Evolutionary conservation across 352 stramenopile genomes (phyloP).

Genomic region (Phytophthora parvispora): DNA sequence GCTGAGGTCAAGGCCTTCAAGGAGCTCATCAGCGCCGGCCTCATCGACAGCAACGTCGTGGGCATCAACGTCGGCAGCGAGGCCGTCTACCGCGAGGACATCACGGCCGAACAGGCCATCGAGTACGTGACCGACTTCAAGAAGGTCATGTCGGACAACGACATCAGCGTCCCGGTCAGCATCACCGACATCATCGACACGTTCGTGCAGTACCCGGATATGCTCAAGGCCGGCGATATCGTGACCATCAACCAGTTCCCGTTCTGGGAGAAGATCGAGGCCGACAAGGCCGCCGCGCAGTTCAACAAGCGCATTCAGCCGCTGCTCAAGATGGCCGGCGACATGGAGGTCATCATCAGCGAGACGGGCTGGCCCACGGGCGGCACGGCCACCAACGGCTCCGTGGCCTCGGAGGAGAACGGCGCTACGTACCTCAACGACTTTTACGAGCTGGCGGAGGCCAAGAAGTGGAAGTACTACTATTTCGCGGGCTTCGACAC

Average conservation of each 20-base stretch:
- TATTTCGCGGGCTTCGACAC: constrained; percentile 91
- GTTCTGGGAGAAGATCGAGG: constrained; percentile 82
- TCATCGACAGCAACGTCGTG: constrained; percentile 86
- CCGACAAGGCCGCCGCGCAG: constrained; percentile 64
- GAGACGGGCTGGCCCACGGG: constrained; percentile 86
- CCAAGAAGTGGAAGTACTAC: constrained; percentile 88
- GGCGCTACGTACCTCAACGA: constrained; percentile 79
- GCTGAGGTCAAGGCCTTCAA: constrained; percentile 76
- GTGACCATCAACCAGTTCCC: constrained; percentile 90
- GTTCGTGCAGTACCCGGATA: constrained; percentile 80
- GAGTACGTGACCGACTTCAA: constrained; percentile 84
- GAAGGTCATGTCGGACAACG: constrained; percentile 66
- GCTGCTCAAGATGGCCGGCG: constrained; percentile 66
- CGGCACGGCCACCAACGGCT: constrained; percentile 72
- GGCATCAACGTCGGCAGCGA: constrained; percentile 89
- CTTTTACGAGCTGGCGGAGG: constrained; percentile 74
- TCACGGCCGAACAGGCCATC: constrained; percentile 75
- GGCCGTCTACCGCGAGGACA: constrained; percentile 83
- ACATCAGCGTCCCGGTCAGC: constrained; percentile 67
- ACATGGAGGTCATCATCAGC: constrained; percentile 85
- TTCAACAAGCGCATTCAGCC: constrained; percentile 82
- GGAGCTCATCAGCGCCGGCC: constrained; percentile 58
- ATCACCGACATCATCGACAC: constrained; percentile 89
- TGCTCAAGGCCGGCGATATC: constrained; percentile 80
- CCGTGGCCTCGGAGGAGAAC: constrained; percentile 61